Percentiles rank a stretch among this genome's conserved stretches.
Conservation (phyloP, 1,284 basidiomycete genomes). For the Heterobasidion irregulare region DNA sequence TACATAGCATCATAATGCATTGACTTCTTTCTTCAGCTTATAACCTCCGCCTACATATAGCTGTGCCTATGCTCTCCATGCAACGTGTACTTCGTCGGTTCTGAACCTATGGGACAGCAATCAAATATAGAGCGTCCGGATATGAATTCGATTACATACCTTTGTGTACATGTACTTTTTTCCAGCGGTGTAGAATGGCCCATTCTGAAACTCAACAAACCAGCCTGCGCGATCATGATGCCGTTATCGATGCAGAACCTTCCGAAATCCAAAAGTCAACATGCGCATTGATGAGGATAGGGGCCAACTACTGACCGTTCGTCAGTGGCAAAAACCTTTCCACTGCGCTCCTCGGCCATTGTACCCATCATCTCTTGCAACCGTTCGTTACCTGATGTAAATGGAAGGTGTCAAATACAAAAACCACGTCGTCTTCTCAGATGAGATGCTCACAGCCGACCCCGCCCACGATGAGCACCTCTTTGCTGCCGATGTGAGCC, state of each 20-base stretch:
- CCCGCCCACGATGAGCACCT: slow-evolving; percentile 96
- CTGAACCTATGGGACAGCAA: slow-evolving; percentile 53
- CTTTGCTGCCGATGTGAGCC: slow-evolving; percentile 95
- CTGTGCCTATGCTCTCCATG: slow-evolving; percentile 61
- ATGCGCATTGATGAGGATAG: slow-evolving; percentile 2
- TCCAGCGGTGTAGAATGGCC: slow-evolving; percentile 74
- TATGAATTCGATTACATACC: slow-evolving; percentile 33
- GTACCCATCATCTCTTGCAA: slow-evolving; percentile 99
- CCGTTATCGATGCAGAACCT: slow-evolving; percentile 99
- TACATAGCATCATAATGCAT: no score
- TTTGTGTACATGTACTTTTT: slow-evolving; percentile 85
- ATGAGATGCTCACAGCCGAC: slow-evolving; percentile 78
- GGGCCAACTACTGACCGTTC: slow-evolving; percentile 57
- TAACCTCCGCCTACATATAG: no score
- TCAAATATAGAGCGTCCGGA: neutral
- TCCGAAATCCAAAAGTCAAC: slow-evolving; percentile 4
- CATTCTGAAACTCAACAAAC: slow-evolving; percentile 88
- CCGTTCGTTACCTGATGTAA: slow-evolving; percentile 74
- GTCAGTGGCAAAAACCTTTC: slow-evolving; percentile 92
- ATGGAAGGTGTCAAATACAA: neutral
- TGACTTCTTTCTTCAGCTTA: no score
- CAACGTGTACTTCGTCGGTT: slow-evolving; percentile 85
- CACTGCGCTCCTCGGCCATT: slow-evolving; percentile 89
- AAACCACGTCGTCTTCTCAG: neutral
- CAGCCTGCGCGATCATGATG: slow-evolving; percentile 99